Conservation (phyloP, 345 rosid genomes). For the Psidium guajava region DNA sequence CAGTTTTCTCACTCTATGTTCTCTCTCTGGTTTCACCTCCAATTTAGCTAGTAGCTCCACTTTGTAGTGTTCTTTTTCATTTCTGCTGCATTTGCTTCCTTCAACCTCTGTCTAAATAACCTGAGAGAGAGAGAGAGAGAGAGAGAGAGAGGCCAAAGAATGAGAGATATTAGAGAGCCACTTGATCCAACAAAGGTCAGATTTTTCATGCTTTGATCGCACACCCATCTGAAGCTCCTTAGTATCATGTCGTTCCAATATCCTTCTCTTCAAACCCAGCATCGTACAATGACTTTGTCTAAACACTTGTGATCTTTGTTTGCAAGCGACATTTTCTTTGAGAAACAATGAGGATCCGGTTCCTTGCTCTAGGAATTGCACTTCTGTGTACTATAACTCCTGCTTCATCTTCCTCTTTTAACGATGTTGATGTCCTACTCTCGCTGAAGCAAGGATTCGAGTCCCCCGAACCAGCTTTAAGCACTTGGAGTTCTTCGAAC, state of each 20-base stretch:
- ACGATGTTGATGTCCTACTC: conserved; percentile 1
- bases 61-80: not conserved
- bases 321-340: not conserved
- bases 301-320: not conserved
- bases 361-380: not conserved
- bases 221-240: not conserved
- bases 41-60: not conserved
- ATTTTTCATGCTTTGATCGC: not conserved
- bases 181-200: not conserved
- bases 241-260: not conserved
- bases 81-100: not conserved
- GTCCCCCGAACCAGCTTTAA: not conserved
- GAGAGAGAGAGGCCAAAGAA: not conserved
- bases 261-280: not conserved
- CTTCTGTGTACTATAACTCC: not conserved
- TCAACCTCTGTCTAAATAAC: not conserved
- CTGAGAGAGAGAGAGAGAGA: not conserved
- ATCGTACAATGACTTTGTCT: not conserved
- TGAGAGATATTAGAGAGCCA: not conserved
- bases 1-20: not conserved
- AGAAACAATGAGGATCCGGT: not conserved
- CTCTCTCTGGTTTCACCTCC: not conserved
- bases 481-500: conserved; percentile 1
- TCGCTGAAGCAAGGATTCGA: conserved; percentile 3
- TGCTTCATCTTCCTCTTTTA: not conserved